Evolutionary conservation across 1,139 yeast genomes (phyloP).

Genomic region (Pichia inconspicua): DNA sequence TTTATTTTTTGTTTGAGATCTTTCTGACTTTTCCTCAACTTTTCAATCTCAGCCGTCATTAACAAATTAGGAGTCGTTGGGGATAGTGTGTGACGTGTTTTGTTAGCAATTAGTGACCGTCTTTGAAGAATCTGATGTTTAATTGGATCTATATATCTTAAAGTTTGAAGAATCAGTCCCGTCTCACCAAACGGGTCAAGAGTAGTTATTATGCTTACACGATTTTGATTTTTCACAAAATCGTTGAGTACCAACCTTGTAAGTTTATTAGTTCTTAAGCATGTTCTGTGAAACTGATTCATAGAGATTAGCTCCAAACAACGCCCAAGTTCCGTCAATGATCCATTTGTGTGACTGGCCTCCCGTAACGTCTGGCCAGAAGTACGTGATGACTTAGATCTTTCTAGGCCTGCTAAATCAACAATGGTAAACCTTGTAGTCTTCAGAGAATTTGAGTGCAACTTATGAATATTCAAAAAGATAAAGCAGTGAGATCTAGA

Average conservation of each 20-base stretch:
- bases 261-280: slow-evolving; percentile 38
- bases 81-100: slow-evolving; percentile 5
- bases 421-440: slow-evolving; percentile 35
- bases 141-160: slow-evolving; percentile 33
- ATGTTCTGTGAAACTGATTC: slow-evolving; percentile 31
- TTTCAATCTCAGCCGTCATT: slow-evolving; percentile 19
- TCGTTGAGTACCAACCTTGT: slow-evolving; percentile 41
- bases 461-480: slow-evolving; percentile 21
- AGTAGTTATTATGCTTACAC: slow-evolving; percentile 39
- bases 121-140: slow-evolving; percentile 23
- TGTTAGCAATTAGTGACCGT: slow-evolving; percentile 7
- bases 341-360: slow-evolving; percentile 33
- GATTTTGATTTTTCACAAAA: slow-evolving; percentile 30
- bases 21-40: slow-evolving; percentile 15
- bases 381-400: slow-evolving; percentile 37
- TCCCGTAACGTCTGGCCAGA: slow-evolving; percentile 37
- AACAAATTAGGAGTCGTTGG: slow-evolving; percentile 1
- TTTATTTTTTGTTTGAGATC: slow-evolving; percentile 16
- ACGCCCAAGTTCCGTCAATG: slow-evolving; percentile 41
- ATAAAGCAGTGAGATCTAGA: slow-evolving; percentile 28
- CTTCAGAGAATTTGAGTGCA: slow-evolving; percentile 13
- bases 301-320: slow-evolving; percentile 35
- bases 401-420: slow-evolving; percentile 45
- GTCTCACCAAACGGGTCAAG: slow-evolving; percentile 64
- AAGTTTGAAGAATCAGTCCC: slow-evolving; percentile 36